These are phyloP conservation scores for Leishmania arabica DNA, from an alignment of 208 protist species.

Conservation along the genomic window DNA sequence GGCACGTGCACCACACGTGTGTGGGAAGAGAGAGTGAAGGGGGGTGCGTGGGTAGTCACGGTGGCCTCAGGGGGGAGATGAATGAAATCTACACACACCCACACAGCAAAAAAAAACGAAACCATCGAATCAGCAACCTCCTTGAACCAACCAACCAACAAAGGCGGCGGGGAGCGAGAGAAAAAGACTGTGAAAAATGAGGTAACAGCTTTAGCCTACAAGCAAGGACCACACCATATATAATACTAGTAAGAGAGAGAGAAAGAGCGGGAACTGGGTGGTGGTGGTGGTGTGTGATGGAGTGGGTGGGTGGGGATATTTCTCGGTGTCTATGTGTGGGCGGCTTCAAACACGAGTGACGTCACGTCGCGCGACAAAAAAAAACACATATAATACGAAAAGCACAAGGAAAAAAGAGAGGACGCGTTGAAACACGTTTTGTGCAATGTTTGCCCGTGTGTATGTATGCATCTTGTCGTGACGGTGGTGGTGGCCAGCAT, in stretches of 20 bases:
- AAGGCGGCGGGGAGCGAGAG: neutral
- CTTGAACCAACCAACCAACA: neutral
- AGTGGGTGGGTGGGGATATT: neutral
- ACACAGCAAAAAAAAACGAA: neutral
- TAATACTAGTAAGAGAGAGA: slow-evolving; percentile 12
- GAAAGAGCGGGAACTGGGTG: neutral
- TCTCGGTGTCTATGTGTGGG: neutral
- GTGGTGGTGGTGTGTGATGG: neutral
- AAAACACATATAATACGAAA: neutral
- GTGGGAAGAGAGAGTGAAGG: neutral
- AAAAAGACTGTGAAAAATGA: neutral
- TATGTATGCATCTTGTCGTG: neutral
- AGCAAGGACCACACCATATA: neutral
- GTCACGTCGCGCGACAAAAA: neutral
- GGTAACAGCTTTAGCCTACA: neutral
- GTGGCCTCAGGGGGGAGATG: neutral
- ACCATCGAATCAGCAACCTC: neutral
- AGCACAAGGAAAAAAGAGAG: neutral
- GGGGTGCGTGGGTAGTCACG: neutral
- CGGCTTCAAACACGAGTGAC: neutral
- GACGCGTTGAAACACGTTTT: neutral
- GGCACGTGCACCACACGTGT: neutral
- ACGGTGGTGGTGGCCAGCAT: neutral
- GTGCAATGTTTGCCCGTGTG: neutral
- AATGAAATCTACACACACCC: neutral